Percentiles rank a stretch among this genome's conserved stretches.
phyloP scores from a whole-genome alignment of 2,329 filamentous ascomycete genomes.

The Ophiostoma perfectum region DNA sequence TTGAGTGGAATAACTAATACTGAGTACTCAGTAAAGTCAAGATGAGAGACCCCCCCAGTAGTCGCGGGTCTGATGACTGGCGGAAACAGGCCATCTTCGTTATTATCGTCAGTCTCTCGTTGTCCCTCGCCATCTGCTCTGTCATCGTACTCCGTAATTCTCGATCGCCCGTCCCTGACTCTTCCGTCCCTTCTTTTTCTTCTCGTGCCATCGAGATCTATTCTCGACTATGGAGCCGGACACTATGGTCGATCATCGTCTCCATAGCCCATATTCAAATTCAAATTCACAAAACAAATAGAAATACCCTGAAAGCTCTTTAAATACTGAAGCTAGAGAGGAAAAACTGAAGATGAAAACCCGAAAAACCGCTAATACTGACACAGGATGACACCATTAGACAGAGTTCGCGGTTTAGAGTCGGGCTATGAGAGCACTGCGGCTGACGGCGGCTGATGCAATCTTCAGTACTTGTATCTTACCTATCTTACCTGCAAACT shows the following conservation, averaged over 20 bases:
- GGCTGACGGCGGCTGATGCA: constrained; percentile 3
- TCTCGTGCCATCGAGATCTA: background rate
- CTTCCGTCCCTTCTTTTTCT: background rate
- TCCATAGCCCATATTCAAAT: background rate
- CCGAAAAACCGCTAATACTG: background rate
- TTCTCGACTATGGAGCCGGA: background rate
- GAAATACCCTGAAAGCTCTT: constrained; percentile 1
- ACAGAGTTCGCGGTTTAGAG: background rate
- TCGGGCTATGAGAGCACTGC: background rate
- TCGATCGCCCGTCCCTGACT: too few relatives aligned
- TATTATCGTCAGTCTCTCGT: background rate
- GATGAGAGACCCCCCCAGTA: too few relatives aligned
- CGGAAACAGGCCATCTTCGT: background rate
- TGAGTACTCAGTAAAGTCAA: too few relatives aligned
- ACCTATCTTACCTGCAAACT: background rate
- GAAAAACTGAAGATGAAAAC: background rate
- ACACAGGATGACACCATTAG: constrained; percentile 2
- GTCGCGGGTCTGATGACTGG: too few relatives aligned
- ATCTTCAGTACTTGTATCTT: too few relatives aligned
- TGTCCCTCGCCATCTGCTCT: background rate
- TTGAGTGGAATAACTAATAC: too few relatives aligned
- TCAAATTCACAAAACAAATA: background rate
- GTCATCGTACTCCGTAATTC: background rate
- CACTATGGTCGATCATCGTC: constrained; percentile 7
- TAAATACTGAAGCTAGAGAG: background rate